Evolutionary conservation across 2,329 filamentous ascomycete species (phyloP).

Genomic region (Thielaviopsis musarum): DNA sequence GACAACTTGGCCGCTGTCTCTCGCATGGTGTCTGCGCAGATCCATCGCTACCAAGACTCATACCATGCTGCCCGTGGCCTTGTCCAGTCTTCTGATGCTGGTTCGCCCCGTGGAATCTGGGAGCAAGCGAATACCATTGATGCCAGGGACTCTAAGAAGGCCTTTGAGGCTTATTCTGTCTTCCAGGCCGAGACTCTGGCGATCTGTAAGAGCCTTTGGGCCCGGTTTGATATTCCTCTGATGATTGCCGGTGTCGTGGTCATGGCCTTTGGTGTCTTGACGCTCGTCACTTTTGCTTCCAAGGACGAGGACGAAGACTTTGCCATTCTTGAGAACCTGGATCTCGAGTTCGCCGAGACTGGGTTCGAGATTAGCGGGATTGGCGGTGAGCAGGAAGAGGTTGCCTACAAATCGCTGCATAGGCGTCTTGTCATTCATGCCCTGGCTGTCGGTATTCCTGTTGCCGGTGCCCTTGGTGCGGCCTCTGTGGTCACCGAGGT

Average conservation of each 20-base stretch:
- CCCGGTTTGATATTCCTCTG: slow-evolving; percentile 71
- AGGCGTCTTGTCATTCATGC: slow-evolving; percentile 24
- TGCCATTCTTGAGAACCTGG: slow-evolving; percentile 35
- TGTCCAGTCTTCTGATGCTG: slow-evolving; percentile 35
- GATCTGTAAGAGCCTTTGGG: slow-evolving; percentile 76
- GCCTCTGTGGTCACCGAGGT: slow-evolving; percentile 18
- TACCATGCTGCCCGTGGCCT: slow-evolving; percentile 62
- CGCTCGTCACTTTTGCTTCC: slow-evolving; percentile 58
- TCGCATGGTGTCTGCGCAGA: slow-evolving; percentile 65
- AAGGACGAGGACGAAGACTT: slow-evolving; percentile 37
- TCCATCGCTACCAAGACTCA: slow-evolving; percentile 72
- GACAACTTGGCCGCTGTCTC: slow-evolving; percentile 62
- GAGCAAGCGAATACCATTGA: slow-evolving; percentile 30
- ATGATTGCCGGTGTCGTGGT: slow-evolving; percentile 70
- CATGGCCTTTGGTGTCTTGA: slow-evolving; percentile 47
- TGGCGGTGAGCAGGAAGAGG: slow-evolving; percentile 15
- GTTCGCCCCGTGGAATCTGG: slow-evolving; percentile 25
- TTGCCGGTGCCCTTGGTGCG: slow-evolving; percentile 19
- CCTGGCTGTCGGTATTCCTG: slow-evolving; percentile 19
- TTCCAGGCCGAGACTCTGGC: slow-evolving; percentile 68
- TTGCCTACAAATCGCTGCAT: slow-evolving; percentile 22
- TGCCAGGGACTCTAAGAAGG: slow-evolving; percentile 21
- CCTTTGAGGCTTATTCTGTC: slow-evolving; percentile 42
- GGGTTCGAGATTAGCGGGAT: slow-evolving; percentile 33
- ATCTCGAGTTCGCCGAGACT: slow-evolving; percentile 43